Conservation (phyloP, 805 yeast genomes). For the Isabelozyma gotoi region DNA sequence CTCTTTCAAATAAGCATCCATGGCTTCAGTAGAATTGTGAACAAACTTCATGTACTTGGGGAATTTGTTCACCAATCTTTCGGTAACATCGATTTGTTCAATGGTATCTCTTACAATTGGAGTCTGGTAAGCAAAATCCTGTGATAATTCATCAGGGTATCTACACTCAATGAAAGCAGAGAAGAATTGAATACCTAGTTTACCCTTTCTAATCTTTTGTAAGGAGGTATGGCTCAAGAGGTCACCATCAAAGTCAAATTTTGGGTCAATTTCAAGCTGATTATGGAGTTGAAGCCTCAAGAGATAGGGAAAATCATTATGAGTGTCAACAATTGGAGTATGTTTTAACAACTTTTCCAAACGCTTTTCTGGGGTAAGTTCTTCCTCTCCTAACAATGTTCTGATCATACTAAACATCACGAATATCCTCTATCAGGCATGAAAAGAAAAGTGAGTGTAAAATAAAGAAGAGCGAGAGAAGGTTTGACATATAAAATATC, state of each 20-base stretch:
- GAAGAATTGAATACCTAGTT: constrained; percentile 51
- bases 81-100: constrained; percentile 53
- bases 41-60: constrained; percentile 41
- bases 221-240: constrained; percentile 44
- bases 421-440: no score
- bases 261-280: constrained; percentile 24
- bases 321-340: constrained; percentile 46
- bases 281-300: constrained; percentile 46
- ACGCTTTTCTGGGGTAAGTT: neutral
- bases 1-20: constrained; percentile 24
- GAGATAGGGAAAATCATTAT: constrained; percentile 54
- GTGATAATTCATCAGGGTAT: constrained; percentile 38
- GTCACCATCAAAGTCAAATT: constrained; percentile 42
- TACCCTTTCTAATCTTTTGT: constrained; percentile 40
- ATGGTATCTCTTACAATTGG: constrained; percentile 51
- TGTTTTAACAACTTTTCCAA: constrained; percentile 3
- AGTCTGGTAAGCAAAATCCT: constrained; percentile 45
- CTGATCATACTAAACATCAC: neutral
- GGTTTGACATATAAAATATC: no score
- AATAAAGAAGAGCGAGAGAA: neutral
- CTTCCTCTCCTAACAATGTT: no score
- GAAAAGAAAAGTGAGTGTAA: neutral
- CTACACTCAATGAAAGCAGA: constrained; percentile 48
- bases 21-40: constrained; percentile 39
- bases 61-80: constrained; percentile 43